Conservation (phyloP, 116 monocot species). For the Posidonia oceanica region DNA sequence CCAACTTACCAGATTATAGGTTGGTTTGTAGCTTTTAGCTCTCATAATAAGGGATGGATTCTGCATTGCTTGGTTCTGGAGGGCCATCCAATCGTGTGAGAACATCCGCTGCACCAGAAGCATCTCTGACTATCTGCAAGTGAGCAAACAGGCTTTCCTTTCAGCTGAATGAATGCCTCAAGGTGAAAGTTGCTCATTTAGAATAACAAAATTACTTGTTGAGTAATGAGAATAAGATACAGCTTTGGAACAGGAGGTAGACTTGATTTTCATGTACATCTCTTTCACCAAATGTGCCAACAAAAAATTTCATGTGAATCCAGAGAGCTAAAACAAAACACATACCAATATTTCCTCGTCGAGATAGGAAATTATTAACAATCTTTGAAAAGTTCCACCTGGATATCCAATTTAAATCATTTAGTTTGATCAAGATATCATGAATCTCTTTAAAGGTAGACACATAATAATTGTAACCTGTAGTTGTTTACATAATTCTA, state of each 20-base stretch:
- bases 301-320: no score
- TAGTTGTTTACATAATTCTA: no score
- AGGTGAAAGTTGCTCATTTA: no score
- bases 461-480: background rate
- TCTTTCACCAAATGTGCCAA: no score
- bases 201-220: background rate
- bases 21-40: background rate
- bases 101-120: slow-evolving; percentile 49
- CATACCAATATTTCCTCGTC: slow-evolving; percentile 94
- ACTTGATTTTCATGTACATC: background rate
- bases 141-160: background rate
- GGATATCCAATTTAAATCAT: slow-evolving; percentile 11
- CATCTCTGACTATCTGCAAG: slow-evolving; percentile 59
- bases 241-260: background rate
- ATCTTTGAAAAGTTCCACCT: slow-evolving; percentile 75
- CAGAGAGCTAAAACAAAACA: background rate
- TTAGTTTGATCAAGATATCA: background rate
- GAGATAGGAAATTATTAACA: slow-evolving; percentile 87
- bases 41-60: background rate
- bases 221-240: background rate
- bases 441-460: background rate
- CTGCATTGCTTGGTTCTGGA: background rate
- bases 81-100: slow-evolving; percentile 38
- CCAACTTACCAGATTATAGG: no score
- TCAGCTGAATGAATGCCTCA: no score